Conservation (phyloP, 2,329 filamentous ascomycete species). For the Penicillium sp. region DNA sequence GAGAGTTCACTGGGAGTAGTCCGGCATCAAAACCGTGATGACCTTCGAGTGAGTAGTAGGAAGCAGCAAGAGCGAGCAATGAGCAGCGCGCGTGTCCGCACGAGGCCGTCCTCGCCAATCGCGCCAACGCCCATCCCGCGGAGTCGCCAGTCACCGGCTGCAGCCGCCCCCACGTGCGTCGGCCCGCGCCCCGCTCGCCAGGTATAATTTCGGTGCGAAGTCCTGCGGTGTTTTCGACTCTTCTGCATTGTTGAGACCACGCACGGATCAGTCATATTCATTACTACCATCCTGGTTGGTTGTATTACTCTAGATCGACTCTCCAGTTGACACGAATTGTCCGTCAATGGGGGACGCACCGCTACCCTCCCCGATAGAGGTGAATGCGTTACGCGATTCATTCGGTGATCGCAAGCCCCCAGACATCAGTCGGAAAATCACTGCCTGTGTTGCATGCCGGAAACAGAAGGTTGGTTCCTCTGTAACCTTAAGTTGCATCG, state of each 20-base stretch:
- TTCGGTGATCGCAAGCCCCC: slow-evolving; percentile 42
- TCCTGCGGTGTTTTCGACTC: slow-evolving; percentile 13
- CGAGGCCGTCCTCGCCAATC: background rate
- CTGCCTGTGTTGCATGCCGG: slow-evolving; percentile 36
- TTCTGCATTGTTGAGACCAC: background rate
- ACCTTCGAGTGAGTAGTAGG: no score
- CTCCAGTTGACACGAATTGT: background rate
- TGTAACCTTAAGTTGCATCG: background rate
- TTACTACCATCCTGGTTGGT: background rate
- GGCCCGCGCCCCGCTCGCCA: background rate
- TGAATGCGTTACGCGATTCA: slow-evolving; percentile 32
- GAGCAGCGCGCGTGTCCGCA: background rate
- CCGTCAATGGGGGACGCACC: background rate
- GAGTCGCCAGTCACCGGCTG: slow-evolving; percentile 5
- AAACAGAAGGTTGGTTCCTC: slow-evolving; percentile 29
- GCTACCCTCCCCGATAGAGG: slow-evolving; percentile 5
- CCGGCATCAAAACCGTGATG: background rate
- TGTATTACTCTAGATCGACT: background rate
- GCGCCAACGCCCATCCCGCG: background rate
- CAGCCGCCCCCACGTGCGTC: slow-evolving; percentile 17
- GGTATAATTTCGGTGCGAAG: slow-evolving; percentile 22
- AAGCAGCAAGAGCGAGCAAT: no score
- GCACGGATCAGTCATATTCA: background rate
- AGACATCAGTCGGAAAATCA: slow-evolving; percentile 40
- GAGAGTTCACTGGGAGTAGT: background rate